Conservation (phyloP, 495 filamentous ascomycete species). For the Niebla homalea region DNA sequence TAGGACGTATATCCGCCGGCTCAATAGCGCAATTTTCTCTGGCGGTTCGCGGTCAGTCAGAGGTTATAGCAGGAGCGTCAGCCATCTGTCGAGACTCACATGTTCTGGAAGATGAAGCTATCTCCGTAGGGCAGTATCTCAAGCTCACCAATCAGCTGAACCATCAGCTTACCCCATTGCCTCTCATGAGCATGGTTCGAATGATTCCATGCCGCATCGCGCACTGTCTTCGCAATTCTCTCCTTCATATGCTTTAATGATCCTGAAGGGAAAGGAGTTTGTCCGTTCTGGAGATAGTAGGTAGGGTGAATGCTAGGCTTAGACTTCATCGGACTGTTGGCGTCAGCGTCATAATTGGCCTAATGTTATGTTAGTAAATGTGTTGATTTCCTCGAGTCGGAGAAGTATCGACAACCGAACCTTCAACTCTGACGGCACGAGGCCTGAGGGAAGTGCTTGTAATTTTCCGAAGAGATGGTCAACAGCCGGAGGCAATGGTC, state of each 20-base stretch:
- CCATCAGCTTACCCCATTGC: not conserved
- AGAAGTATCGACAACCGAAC: too few relatives aligned
- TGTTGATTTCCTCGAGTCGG: too few relatives aligned
- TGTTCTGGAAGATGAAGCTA: not conserved
- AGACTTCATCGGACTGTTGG: not conserved
- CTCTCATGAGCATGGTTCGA: not conserved
- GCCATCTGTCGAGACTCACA: not conserved
- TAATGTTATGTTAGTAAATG: not conserved
- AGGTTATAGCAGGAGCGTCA: too few relatives aligned
- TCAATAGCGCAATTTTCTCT: slow-evolving; percentile 1
- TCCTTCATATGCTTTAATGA: not conserved
- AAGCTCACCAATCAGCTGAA: not conserved
- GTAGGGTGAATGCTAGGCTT: not conserved
- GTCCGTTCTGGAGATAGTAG: not conserved
- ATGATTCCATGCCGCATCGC: not conserved
- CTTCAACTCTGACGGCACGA: too few relatives aligned
- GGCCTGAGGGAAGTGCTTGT: too few relatives aligned
- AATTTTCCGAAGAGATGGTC: too few relatives aligned
- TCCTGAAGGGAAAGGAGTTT: not conserved
- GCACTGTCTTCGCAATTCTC: not conserved
- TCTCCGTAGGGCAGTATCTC: not conserved
- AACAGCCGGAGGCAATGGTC: too few relatives aligned
- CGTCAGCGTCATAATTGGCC: not conserved
- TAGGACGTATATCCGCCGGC: not conserved
- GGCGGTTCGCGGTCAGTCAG: too few relatives aligned